Conservation (phyloP, 108 stramenopile genomes). For the Ochromonas danica region DNA sequence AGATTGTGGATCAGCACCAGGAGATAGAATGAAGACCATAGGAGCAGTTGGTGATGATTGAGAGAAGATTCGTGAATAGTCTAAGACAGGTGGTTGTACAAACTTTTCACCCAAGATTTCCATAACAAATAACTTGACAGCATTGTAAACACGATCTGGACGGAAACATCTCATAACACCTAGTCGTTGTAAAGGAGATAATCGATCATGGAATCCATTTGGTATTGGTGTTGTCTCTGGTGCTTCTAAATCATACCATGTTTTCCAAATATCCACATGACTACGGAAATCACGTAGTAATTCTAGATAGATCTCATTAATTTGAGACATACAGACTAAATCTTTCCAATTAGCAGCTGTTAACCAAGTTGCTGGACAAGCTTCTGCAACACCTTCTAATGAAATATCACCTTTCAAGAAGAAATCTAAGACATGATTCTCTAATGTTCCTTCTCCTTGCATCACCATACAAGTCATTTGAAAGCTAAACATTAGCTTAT, state of each 20-base stretch:
- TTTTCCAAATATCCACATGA: slow-evolving; percentile 49
- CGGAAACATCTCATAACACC: slow-evolving; percentile 61
- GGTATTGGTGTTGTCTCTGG: slow-evolving; percentile 60
- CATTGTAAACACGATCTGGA: slow-evolving; percentile 68
- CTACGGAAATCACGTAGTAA: slow-evolving; percentile 46
- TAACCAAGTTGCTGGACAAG: slow-evolving; percentile 57
- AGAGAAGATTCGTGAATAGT: slow-evolving; percentile 60
- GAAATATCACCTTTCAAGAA: slow-evolving; percentile 70
- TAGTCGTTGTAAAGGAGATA: slow-evolving; percentile 57
- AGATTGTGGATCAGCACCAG: slow-evolving; percentile 66
- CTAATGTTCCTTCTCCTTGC: slow-evolving; percentile 60
- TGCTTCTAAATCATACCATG: slow-evolving; percentile 66
- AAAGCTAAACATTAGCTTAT: slow-evolving; percentile 70
- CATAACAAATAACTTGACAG: slow-evolving; percentile 62
- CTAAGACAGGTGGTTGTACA: slow-evolving; percentile 68
- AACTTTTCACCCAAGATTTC: slow-evolving; percentile 60
- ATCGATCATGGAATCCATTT: slow-evolving; percentile 32
- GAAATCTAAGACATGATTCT: slow-evolving; percentile 59
- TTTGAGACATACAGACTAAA: slow-evolving; percentile 46
- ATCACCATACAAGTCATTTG: slow-evolving; percentile 63
- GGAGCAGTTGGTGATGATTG: slow-evolving; percentile 54
- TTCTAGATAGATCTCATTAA: slow-evolving; percentile 43
- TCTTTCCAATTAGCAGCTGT: slow-evolving; percentile 63
- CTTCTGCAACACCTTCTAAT: slow-evolving; percentile 46
- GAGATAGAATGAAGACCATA: slow-evolving; percentile 68